Evolutionary conservation across 768 basidiomycete species (phyloP).

Genomic region (Ramaria rubella): DNA sequence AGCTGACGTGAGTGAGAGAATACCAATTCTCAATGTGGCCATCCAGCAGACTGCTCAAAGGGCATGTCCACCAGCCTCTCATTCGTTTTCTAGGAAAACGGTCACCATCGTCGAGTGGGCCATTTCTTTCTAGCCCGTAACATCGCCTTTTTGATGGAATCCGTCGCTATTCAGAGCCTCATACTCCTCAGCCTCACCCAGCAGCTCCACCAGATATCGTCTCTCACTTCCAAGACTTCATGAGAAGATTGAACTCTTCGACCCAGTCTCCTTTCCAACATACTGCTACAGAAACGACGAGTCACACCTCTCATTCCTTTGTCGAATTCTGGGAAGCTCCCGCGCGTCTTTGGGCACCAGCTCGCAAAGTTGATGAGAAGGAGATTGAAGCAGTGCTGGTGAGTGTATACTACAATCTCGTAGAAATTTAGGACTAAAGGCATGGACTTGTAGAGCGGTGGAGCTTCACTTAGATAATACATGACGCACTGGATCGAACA

Average conservation of each 20-base stretch:
- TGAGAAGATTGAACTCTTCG: slow-evolving; percentile 30
- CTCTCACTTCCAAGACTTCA: slow-evolving; percentile 40
- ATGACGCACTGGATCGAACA: too few species aligned
- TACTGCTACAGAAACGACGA: slow-evolving; percentile 15
- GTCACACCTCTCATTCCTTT: slow-evolving; percentile 18
- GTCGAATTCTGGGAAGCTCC: slow-evolving; percentile 67
- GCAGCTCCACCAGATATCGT: slow-evolving; percentile 58
- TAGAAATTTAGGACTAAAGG: not conserved
- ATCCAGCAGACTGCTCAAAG: slow-evolving; percentile 7
- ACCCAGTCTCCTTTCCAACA: slow-evolving; percentile 12
- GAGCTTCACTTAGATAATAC: slow-evolving; percentile 45
- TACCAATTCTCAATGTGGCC: slow-evolving; percentile 1
- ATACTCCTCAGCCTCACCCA: slow-evolving; percentile 51
- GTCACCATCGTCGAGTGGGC: slow-evolving; percentile 38
- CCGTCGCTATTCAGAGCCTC: slow-evolving; percentile 22
- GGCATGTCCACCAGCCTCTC: slow-evolving; percentile 48
- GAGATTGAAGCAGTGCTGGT: slow-evolving; percentile 69
- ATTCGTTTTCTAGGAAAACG: slow-evolving; percentile 62
- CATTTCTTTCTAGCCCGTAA: not conserved
- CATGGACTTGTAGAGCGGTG: slow-evolving; percentile 48
- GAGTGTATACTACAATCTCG: slow-evolving; percentile 19
- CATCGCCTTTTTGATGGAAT: not conserved
- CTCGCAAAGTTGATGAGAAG: slow-evolving; percentile 40
- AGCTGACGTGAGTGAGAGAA: too few species aligned
- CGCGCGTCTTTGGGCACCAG: slow-evolving; percentile 47